Conservation (phyloP, 2,329 filamentous ascomycete genomes). For the Zymoseptoria crescenta region DNA sequence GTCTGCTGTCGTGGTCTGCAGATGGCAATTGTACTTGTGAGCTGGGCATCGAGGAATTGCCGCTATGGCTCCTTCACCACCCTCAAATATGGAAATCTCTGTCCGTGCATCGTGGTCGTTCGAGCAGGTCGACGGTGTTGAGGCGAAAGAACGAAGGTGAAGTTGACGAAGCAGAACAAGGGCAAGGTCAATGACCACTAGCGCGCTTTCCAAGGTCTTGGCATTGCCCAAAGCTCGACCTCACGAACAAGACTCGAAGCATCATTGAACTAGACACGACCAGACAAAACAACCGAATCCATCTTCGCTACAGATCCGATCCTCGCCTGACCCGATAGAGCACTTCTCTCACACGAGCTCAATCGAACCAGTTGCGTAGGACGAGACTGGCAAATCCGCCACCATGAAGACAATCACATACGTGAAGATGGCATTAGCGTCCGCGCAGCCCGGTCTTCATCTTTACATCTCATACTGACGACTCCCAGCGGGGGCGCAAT, state of each 20-base stretch:
- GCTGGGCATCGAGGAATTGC: too few relatives aligned
- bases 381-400: slow-evolving; percentile 7
- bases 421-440: slow-evolving; percentile 66
- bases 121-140: not conserved
- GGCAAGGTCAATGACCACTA: not conserved
- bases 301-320: not conserved
- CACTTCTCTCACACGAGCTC: not conserved
- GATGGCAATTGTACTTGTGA: not conserved
- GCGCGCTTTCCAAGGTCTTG: not conserved
- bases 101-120: not conserved
- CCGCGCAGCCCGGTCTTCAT: slow-evolving; percentile 31
- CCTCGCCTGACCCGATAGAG: not conserved
- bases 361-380: not conserved
- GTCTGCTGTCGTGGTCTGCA: not conserved
- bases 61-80: too few relatives aligned
- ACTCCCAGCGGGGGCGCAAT: slow-evolving; percentile 57
- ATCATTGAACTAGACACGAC: not conserved
- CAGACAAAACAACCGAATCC: not conserved
- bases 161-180: not conserved
- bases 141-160: not conserved
- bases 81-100: too few relatives aligned
- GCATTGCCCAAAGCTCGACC: not conserved
- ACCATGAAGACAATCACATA: slow-evolving; percentile 43
- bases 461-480: not conserved
- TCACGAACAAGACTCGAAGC: not conserved